Evolutionary conservation across 225 moss, liverwort and hornwort genomes (phyloP).

Genomic region (Thuidium tamariscinum): DNA sequence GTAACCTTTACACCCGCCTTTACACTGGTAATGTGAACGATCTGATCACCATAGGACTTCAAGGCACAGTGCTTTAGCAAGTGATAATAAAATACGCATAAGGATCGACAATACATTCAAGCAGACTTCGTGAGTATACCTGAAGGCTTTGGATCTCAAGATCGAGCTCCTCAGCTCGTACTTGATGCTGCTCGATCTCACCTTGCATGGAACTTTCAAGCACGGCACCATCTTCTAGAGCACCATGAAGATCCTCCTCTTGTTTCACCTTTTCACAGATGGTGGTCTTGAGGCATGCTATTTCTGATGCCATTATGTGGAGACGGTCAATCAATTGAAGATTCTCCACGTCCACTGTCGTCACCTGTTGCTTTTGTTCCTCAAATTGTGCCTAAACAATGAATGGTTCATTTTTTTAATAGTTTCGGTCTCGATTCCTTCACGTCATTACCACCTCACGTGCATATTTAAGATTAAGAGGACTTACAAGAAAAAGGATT

Average conservation of each 20-base stretch:
- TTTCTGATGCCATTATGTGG: conserved; percentile 92
- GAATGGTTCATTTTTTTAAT: background rate
- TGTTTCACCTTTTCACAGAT: conserved; percentile 76
- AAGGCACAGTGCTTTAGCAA: background rate
- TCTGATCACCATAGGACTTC: background rate
- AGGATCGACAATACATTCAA: background rate
- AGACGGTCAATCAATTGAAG: conserved; percentile 97
- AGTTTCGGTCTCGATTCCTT: background rate
- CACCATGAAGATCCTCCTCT: conserved; percentile 77
- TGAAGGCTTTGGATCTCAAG: conserved; percentile 65
- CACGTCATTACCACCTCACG: background rate
- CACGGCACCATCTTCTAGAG: conserved; percentile 70
- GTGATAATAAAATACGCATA: background rate
- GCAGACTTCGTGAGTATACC: conserved; percentile 19
- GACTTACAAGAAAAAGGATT: conserved; percentile 25
- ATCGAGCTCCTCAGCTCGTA: conserved; percentile 70
- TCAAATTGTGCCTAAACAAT: conserved; percentile 68
- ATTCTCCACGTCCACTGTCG: conserved; percentile 92
- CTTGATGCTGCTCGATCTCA: conserved; percentile 81
- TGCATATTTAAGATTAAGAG: conserved; percentile 5
- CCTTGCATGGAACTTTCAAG: conserved; percentile 93
- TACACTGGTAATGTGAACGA: background rate
- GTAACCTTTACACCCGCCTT: no score
- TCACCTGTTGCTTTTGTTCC: conserved; percentile 94
- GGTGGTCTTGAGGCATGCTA: conserved; percentile 72